Base-by-base conservation (phyloP, 164 flowering plant genomes). In the Hamamelis virginiana region DNA sequence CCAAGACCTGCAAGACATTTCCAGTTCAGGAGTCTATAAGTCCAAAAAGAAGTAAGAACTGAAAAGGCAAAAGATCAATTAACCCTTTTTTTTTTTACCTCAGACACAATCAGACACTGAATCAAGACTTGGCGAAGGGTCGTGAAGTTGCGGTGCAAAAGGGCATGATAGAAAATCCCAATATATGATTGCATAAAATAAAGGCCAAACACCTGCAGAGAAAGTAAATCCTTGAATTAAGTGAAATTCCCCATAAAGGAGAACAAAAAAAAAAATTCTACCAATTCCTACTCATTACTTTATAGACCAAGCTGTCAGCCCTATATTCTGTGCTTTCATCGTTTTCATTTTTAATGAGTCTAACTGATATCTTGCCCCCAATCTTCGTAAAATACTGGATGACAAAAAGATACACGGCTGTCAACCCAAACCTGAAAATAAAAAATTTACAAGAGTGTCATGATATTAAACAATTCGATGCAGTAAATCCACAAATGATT, bases 101-200 rank as follows among this genome's bases (percentile, higher is more conserved):
- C 87, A 62, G 92, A 91, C 22, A 88, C 80, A 71, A 92, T 84
- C 45, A 95, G 76, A 18, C 97, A 94, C 73, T 91, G 97, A 73
- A 88, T 80, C 71, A 95, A 74, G 63, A 95, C 83, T 85, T 85
- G 85, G 46, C 91, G 97, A 75, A 95, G 95, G 10, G 94, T 87
- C 69, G 8, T 72, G 69, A 92, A 79, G 76, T 92, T 87, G 44
- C 94, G 92, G 72, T 95, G 94, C 60, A 88, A 59, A 71, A 92
- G 77, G 45, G 91, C 91, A 75, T 92, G 98, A 76, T 92, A 92
- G 81, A 95, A 92, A 56, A 91, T 47, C 25, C 97, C 97, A 55
- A 95, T 91, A 71, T 91, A 92, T 64, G 98, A 77, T 74, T 95
- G 98, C 97, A 95, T 89, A 71, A 95, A 95, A 64, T 92, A 95